Evolutionary conservation across 495 filamentous ascomycete genomes (phyloP).

Genomic region (Lichenothelia convexa): DNA sequence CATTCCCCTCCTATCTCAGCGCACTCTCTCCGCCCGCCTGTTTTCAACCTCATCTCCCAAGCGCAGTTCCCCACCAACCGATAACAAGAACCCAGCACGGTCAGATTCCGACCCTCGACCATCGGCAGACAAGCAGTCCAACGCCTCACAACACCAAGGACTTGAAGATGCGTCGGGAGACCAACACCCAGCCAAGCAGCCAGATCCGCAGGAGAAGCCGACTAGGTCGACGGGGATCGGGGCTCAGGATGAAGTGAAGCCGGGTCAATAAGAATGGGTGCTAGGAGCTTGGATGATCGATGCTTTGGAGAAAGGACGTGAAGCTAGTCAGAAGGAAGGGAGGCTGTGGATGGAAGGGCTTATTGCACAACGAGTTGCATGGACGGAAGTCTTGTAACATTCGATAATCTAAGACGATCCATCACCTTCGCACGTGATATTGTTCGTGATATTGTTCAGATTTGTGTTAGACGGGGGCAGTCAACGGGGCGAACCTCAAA

Average conservation of each 20-base stretch:
- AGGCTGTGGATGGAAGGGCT: neutral
- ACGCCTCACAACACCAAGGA: slow-evolving; percentile 3
- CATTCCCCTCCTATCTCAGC: too few species aligned
- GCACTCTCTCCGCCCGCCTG: neutral
- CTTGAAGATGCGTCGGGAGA: slow-evolving; percentile 4
- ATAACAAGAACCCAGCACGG: neutral
- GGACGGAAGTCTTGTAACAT: too few species aligned
- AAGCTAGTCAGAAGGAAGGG: neutral
- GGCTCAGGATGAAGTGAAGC: slow-evolving; percentile 1
- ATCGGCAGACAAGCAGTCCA: slow-evolving; percentile 7
- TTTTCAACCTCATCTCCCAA: neutral
- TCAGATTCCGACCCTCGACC: neutral
- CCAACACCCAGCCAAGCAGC: slow-evolving; percentile 9
- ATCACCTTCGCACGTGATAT: too few species aligned
- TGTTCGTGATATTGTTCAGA: too few species aligned
- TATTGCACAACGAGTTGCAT: neutral
- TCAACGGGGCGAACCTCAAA: too few species aligned
- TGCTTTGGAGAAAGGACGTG: neutral
- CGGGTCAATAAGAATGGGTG: neutral
- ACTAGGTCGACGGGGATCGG: slow-evolving; percentile 5
- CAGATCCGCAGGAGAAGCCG: slow-evolving; percentile 6
- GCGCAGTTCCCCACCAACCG: neutral
- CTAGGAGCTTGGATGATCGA: too few species aligned
- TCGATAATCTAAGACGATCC: too few species aligned
- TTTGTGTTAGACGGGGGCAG: too few species aligned